phyloP scores from a whole-genome alignment of 495 filamentous ascomycete species.

The Gamarada debralockiae region DNA sequence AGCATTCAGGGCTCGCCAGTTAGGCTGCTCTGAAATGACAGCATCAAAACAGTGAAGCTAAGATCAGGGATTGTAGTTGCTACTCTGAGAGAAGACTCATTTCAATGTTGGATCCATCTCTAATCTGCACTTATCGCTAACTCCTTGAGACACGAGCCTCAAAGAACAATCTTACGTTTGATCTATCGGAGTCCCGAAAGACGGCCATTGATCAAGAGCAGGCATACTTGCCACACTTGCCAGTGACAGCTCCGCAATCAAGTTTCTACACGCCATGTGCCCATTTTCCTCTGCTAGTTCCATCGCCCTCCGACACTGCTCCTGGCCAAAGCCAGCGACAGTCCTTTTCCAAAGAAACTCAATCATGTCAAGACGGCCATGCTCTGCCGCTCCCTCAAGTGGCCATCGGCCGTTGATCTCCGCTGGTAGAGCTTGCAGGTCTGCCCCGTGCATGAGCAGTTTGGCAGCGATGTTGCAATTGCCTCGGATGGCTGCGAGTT shows the following conservation, averaged over 20 bases:
- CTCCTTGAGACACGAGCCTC: no score
- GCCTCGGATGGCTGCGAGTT: neutral
- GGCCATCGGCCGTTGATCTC: neutral
- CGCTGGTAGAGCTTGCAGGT: conserved; percentile 14
- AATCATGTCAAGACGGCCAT: conserved; percentile 3
- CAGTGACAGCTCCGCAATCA: conserved; percentile 18
- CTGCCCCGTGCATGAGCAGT: conserved; percentile 11
- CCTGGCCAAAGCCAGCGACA: conserved; percentile 6
- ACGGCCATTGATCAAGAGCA: no score
- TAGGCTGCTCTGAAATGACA: no score
- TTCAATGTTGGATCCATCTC: no score
- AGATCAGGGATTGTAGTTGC: no score
- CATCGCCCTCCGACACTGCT: conserved; percentile 18
- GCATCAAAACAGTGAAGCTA: no score
- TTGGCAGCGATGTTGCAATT: conserved; percentile 16
- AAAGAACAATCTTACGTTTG: no score
- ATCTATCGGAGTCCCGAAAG: no score
- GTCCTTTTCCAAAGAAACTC: conserved; percentile 1
- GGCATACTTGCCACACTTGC: no score
- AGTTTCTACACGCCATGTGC: conserved; percentile 13
- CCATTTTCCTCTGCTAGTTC: conserved; percentile 9
- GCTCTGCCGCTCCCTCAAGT: conserved; percentile 16
- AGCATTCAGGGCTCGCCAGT: no score
- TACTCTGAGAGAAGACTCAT: no score
- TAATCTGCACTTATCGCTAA: no score